Evolutionary conservation across 148 eudicot genomes (phyloP).

Genomic region (Selenicereus undatus): DNA sequence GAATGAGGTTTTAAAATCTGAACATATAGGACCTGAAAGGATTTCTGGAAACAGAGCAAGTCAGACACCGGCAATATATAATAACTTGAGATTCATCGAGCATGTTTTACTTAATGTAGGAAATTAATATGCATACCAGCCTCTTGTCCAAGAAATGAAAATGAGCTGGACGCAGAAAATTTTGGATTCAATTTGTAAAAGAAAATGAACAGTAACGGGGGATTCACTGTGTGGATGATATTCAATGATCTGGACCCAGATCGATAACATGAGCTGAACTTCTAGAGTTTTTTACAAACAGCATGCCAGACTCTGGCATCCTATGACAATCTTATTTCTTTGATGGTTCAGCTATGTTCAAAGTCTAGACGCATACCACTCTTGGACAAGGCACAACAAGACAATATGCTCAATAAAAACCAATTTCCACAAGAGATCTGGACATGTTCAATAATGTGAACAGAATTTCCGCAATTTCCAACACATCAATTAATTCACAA

Average conservation of each 20-base stretch:
- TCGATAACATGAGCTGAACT: background rate
- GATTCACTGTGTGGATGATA: background rate
- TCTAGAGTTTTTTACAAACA: background rate
- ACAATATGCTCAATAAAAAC: too few species aligned
- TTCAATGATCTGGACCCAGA: background rate
- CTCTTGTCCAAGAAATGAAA: background rate
- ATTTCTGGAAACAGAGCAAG: background rate
- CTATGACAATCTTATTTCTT: too few species aligned
- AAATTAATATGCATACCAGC: background rate
- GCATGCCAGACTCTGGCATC: too few species aligned
- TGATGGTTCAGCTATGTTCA: too few species aligned
- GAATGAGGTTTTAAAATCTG: background rate
- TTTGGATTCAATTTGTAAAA: background rate
- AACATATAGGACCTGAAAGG: constrained; percentile 10
- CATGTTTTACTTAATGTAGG: background rate
- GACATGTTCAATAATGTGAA: too few species aligned
- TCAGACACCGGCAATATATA: background rate
- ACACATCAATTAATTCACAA: background rate
- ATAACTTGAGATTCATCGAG: background rate
- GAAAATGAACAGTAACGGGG: background rate
- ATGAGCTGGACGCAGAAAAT: background rate
- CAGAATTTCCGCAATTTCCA: background rate
- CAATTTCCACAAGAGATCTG: too few species aligned
- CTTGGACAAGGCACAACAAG: too few species aligned
- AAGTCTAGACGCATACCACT: too few species aligned